phyloP scores from a whole-genome alignment of 2,329 filamentous ascomycete species.

The Cercospora sp. region DNA sequence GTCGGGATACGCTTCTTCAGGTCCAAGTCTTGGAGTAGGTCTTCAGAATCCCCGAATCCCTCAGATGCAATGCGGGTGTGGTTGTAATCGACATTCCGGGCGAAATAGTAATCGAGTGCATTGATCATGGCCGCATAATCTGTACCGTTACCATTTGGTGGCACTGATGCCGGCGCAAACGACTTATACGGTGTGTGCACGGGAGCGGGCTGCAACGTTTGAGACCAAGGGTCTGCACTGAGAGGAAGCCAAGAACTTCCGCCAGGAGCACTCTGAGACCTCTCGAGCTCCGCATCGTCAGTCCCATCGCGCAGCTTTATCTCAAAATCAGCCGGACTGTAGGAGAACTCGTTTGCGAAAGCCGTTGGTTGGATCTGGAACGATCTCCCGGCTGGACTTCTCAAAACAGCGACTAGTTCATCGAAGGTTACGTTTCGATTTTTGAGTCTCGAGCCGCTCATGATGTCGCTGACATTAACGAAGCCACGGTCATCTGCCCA shows the following conservation, averaged over 20 bases:
- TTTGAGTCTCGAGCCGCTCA: background rate
- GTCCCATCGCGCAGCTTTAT: background rate
- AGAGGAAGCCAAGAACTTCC: background rate
- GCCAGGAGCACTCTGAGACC: background rate
- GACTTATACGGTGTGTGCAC: no score
- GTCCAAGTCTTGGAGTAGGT: background rate
- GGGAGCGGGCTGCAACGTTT: background rate
- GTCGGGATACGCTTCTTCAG: background rate
- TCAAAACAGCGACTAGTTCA: background rate
- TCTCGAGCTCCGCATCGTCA: background rate
- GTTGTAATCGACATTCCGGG: background rate
- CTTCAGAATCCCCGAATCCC: background rate
- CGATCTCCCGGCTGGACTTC: background rate
- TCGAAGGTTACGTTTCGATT: background rate
- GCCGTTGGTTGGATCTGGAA: background rate
- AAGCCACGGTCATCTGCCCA: background rate
- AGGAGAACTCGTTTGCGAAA: background rate
- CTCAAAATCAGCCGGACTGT: background rate
- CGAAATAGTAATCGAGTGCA: background rate
- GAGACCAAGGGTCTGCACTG: background rate
- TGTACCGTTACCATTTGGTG: no score
- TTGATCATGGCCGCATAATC: background rate
- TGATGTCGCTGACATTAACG: background rate
- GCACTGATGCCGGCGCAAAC: background rate
- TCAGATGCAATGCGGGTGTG: rapidly evolving